Evolutionary conservation across 139 green algal species (phyloP).

Genomic region (Asterochloris sp.): DNA sequence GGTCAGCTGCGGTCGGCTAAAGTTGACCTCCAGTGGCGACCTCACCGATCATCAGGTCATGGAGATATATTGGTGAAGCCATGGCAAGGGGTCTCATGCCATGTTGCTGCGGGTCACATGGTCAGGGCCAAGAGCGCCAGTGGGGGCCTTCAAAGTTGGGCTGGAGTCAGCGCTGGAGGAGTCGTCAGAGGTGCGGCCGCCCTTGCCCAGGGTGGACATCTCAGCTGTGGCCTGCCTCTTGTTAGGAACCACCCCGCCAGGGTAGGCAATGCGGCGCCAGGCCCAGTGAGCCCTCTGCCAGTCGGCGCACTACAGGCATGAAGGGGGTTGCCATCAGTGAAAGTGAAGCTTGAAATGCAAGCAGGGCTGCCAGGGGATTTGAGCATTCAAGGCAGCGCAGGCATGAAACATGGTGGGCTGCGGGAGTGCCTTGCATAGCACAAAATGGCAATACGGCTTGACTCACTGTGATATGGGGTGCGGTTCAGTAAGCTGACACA

Average conservation of each 20-base stretch:
- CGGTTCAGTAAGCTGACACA: not conserved
- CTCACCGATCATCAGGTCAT: too few relatives aligned
- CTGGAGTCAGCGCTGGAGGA: too few relatives aligned
- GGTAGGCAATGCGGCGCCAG: constrained; percentile 18
- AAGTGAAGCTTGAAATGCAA: not conserved
- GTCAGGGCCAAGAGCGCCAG: too few relatives aligned
- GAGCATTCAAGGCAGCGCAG: not conserved
- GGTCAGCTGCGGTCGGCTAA: too few relatives aligned
- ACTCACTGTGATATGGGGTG: not conserved
- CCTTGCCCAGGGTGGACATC: too few relatives aligned
- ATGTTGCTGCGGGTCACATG: too few relatives aligned
- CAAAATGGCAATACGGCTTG: not conserved
- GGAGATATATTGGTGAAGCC: too few relatives aligned
- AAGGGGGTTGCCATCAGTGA: not conserved
- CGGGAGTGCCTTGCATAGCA: not conserved
- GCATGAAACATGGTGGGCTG: not conserved
- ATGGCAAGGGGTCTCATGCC: too few relatives aligned
- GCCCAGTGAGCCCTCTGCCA: constrained; percentile 19
- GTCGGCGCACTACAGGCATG: constrained; percentile 11
- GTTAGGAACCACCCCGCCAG: constrained; percentile 8
- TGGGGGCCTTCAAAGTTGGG: too few relatives aligned
- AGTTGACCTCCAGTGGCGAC: too few relatives aligned
- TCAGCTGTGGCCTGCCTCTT: not conserved
- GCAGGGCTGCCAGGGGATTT: not conserved
- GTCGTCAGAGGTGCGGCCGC: too few relatives aligned